A percentile compares a stretch with the other conserved stretches of the same genome.
These are phyloP conservation scores for Solanum commersonii DNA, from an alignment of 257 asterid genomes.

Conservation along the genomic window DNA sequence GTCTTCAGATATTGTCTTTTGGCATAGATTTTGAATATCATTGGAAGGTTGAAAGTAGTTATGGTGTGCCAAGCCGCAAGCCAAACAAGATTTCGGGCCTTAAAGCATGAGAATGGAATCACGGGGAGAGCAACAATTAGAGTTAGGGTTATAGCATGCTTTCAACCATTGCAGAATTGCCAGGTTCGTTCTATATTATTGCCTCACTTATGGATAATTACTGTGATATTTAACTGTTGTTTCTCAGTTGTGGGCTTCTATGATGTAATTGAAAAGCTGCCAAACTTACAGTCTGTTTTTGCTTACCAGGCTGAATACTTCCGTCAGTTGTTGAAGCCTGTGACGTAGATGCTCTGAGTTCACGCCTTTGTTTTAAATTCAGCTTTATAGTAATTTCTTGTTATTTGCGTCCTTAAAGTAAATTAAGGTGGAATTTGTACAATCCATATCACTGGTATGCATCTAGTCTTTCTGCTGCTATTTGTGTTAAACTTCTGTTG, in stretches of 20 bases:
- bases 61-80: constrained; percentile 94
- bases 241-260: not conserved
- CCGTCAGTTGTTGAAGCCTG: constrained; percentile 88
- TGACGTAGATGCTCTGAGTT: constrained; percentile 46
- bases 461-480: not conserved
- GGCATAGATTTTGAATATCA: constrained; percentile 15
- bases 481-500: constrained; percentile 10
- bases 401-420: constrained; percentile 22
- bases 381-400: constrained; percentile 22
- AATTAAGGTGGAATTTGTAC: constrained; percentile 18
- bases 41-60: constrained; percentile 46
- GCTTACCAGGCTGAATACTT: constrained; percentile 73
- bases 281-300: constrained; percentile 8
- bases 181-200: constrained; percentile 47
- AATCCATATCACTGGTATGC: constrained; percentile 40
- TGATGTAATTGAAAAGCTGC: not conserved
- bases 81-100: constrained; percentile 61
- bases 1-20: constrained; percentile 3
- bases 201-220: not conserved
- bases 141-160: constrained; percentile 77
- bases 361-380: constrained; percentile 22
- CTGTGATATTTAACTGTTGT: not conserved
- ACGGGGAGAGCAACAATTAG: constrained; percentile 60
- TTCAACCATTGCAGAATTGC: constrained; percentile 70
- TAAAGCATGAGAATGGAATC: constrained; percentile 74